Percentiles rank a stretch among this genome's conserved stretches.
Evolutionary conservation across 805 yeast species (phyloP).

Genomic region (Myxozyma sirexii): DNA sequence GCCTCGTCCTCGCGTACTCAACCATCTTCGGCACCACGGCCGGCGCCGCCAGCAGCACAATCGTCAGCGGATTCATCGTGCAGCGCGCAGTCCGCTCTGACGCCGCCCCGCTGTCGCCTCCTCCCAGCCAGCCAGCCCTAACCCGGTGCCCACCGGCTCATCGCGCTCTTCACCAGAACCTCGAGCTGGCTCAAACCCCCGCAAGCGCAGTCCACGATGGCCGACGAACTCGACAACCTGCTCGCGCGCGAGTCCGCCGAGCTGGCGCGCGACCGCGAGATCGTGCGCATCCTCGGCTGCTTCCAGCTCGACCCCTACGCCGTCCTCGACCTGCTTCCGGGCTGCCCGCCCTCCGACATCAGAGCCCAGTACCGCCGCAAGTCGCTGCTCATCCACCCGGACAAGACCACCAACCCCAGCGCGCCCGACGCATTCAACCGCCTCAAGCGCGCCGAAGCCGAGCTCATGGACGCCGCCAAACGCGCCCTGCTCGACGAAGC

Average conservation of each 20-base stretch:
- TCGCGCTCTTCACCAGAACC: too few species aligned
- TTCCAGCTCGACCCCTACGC: conserved; percentile 58
- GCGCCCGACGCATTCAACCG: conserved; percentile 68
- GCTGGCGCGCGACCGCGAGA: conserved; percentile 52
- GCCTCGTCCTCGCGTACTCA: too few species aligned
- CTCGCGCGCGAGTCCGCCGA: conserved; percentile 39
- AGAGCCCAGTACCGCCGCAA: conserved; percentile 57
- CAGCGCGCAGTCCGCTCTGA: too few species aligned
- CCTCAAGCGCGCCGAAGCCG: conserved; percentile 57
- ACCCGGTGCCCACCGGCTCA: neutral
- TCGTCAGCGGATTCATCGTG: neutral
- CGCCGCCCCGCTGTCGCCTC: too few species aligned
- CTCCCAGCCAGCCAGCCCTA: too few species aligned
- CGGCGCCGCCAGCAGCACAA: neutral
- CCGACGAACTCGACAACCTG: conserved; percentile 41
- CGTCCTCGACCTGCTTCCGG: conserved; percentile 53
- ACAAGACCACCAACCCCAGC: conserved; percentile 55
- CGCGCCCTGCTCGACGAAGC: conserved; percentile 50
- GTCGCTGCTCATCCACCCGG: conserved; percentile 71
- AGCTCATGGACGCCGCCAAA: conserved; percentile 45
- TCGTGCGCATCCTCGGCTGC: conserved; percentile 54
- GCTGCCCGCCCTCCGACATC: conserved; percentile 47
- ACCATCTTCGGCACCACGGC: too few species aligned
- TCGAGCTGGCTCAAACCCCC: too few species aligned
- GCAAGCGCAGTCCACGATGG: too few species aligned